Evolutionary conservation across 2,329 filamentous ascomycete species (phyloP), one percentile per base, ranked within the genome.

Genomic region (Chaetomiaceae sp.): DNA sequence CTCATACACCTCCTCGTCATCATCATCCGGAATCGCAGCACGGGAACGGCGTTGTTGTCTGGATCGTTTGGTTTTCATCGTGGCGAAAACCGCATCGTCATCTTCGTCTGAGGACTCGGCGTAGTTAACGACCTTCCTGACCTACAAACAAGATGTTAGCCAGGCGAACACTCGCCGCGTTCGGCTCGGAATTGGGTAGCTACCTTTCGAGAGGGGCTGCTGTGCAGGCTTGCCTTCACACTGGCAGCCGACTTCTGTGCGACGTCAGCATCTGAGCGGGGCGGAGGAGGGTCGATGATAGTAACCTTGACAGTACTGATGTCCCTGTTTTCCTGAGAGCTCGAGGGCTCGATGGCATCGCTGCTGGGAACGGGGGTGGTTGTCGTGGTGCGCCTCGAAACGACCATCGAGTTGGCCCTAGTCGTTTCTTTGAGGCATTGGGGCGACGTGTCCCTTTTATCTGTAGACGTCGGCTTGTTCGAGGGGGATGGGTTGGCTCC

Each of bases 31-130:
- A 14, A 88, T 75, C 29, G 82, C 76, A 41, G 81, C 73, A 58
- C 88, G 87, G 0, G 70, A 63, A 44, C 73, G 73, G 50, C 64
- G 67, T 30, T 70, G 67, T 32, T 70, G 72, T 56, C 67, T 72
- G 51, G 70, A 72, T 32, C 66, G 62, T 52, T 68, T 69, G 13
- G 70, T 62, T 54, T 67, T 72, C 61, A 71, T 66, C 41, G 73
- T 69, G 2, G 70, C 67, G 65, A 91, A 86, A 0, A 88, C 81
- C 40, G 85, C 83, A 20, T 91, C 86, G 45, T 90, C 86, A 11
- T 89, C 86, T 48, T 90, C 86, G 41, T 89, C 87, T 40, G 89
- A 89, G 1, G 89, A 90, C 64, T 96, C 91, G 58, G 87, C 85
- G 67, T 97, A 97, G 67, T 80, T 94, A 60, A 94, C 79, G 0